Conservation (phyloP, 768 basidiomycete species). For the Tricholoma saponaceum region DNA sequence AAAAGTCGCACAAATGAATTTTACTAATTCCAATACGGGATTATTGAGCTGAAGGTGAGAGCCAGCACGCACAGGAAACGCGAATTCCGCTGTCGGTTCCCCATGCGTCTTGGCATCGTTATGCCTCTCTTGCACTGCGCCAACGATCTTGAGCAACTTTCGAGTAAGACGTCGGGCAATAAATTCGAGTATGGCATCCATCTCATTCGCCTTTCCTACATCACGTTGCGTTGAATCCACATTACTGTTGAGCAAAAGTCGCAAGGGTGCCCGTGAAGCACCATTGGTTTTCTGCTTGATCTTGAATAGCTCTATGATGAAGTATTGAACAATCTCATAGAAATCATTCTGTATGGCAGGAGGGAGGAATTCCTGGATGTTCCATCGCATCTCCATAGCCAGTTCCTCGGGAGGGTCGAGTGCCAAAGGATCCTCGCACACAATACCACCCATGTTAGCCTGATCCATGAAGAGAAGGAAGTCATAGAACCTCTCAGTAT, state of each 20-base stretch:
- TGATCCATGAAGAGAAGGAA: constrained; percentile 94
- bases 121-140: constrained; percentile 56
- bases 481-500: constrained; percentile 88
- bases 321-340: constrained; percentile 65
- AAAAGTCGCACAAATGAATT: constrained; percentile 81
- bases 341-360: constrained; percentile 79
- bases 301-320: constrained; percentile 81
- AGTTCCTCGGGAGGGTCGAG: constrained; percentile 66
- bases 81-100: constrained; percentile 51
- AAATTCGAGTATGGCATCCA: constrained; percentile 67
- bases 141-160: constrained; percentile 67
- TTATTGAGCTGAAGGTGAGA: constrained; percentile 76
- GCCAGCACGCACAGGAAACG: constrained; percentile 86
- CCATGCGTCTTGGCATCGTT: constrained; percentile 57
- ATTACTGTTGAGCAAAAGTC: constrained; percentile 57
- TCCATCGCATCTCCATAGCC: constrained; percentile 84
- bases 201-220: constrained; percentile 62
- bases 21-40: constrained; percentile 85
- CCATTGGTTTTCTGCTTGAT: constrained; percentile 62
- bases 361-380: constrained; percentile 87
- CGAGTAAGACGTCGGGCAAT: constrained; percentile 79
- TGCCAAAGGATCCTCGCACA: constrained; percentile 77
- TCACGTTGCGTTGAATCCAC: constrained; percentile 67
- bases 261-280: constrained; percentile 63
- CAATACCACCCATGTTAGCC: constrained; percentile 85